Evolutionary conservation across 1,284 basidiomycete species (phyloP).

Genomic region (Leucoagaricus sp.): DNA sequence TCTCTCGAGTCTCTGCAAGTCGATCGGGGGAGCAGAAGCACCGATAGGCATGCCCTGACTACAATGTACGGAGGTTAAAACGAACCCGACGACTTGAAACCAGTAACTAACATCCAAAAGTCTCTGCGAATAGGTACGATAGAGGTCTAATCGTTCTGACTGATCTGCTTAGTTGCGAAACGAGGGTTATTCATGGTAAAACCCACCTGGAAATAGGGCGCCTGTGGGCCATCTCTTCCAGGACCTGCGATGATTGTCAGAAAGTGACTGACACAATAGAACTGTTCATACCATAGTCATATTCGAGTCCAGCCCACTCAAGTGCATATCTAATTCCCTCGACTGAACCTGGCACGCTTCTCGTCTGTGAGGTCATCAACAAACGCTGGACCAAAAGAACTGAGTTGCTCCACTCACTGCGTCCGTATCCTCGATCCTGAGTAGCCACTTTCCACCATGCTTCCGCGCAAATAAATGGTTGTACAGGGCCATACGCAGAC

Average conservation of each 20-base stretch:
- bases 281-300: slow-evolving; percentile 76
- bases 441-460: slow-evolving; percentile 83
- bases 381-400: background rate
- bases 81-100: slow-evolving; percentile 1
- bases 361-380: slow-evolving; percentile 48
- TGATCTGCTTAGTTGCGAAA: slow-evolving; percentile 32
- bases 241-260: slow-evolving; percentile 57
- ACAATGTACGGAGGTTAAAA: slow-evolving; percentile 6
- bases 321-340: slow-evolving; percentile 79
- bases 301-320: slow-evolving; percentile 92
- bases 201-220: slow-evolving; percentile 81
- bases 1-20: slow-evolving; percentile 66
- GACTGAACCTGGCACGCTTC: slow-evolving; percentile 82
- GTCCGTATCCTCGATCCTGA: slow-evolving; percentile 96
- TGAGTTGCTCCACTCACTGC: slow-evolving; percentile 8
- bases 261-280: background rate
- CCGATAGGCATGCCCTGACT: slow-evolving; percentile 90
- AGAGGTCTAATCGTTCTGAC: slow-evolving; percentile 89
- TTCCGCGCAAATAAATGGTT: slow-evolving; percentile 89
- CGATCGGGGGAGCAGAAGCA: slow-evolving; percentile 88
- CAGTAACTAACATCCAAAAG: slow-evolving; percentile 66
- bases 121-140: slow-evolving; percentile 71
- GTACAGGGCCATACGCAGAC: slow-evolving; percentile 93
- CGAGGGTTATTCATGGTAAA: background rate
- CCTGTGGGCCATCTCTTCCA: slow-evolving; percentile 69